Percentiles rank a stretch among this genome's conserved stretches.
phyloP scores from a whole-genome alignment of 2,329 filamentous ascomycete species.

The Aureobasidium melanogenum region DNA sequence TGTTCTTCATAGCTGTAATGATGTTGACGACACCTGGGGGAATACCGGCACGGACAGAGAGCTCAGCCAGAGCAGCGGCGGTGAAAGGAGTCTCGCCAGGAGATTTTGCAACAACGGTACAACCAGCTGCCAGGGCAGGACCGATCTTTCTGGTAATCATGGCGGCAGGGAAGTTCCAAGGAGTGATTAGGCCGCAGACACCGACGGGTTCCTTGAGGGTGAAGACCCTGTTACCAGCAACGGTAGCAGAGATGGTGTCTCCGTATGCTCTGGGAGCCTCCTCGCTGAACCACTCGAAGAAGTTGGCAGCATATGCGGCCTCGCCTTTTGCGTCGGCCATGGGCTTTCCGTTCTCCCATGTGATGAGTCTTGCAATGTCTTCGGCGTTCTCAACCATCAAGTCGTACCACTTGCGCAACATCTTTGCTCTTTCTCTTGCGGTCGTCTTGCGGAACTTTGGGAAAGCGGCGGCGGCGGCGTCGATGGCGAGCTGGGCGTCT shows the following conservation, averaged over 20 bases:
- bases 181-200: conserved; percentile 74
- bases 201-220: conserved; percentile 79
- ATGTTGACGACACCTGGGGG: conserved; percentile 88
- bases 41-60: conserved; percentile 78
- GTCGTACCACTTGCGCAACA: conserved; percentile 75
- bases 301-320: conserved; percentile 62
- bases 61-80: conserved; percentile 75
- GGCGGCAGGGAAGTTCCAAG: conserved; percentile 33
- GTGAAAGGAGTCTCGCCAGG: conserved; percentile 91
- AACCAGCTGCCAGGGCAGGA: conserved; percentile 80
- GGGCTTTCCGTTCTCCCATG: conserved; percentile 86
- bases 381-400: conserved; percentile 69
- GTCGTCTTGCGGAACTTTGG: conserved; percentile 61
- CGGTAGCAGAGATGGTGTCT: conserved; percentile 61
- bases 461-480: conserved; percentile 70
- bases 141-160: conserved; percentile 41
- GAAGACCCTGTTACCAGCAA: conserved; percentile 64
- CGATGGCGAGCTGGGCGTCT: conserved; percentile 75
- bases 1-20: conserved; percentile 72
- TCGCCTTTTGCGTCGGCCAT: conserved; percentile 65
- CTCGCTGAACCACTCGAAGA: conserved; percentile 75
- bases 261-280: conserved; percentile 68
- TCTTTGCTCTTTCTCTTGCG: conserved; percentile 62
- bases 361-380: conserved; percentile 74
- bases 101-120: conserved; percentile 86